A percentile compares a stretch with the other conserved stretches of the same genome.
Evolutionary conservation across 2,329 filamentous ascomycete species (phyloP).

Genomic region (Aspergillus spinulosporus): DNA sequence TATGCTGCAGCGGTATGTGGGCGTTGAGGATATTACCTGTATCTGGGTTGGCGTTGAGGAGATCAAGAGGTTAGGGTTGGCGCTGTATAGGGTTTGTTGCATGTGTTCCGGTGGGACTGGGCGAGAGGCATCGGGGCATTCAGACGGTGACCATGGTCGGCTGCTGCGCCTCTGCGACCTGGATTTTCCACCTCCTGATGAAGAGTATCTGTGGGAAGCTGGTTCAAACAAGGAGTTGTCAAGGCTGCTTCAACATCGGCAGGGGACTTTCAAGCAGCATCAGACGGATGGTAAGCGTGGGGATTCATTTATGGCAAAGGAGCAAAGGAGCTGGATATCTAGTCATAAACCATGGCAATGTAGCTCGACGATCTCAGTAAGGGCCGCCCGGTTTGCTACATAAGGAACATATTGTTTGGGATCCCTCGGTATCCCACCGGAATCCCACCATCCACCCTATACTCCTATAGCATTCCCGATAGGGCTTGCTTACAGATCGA

Average conservation of each 20-base stretch:
- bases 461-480: too few species aligned
- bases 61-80: conserved; percentile 26
- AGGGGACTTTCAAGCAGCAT: neutral
- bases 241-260: neutral
- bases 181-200: conserved; percentile 21
- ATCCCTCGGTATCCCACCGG: conserved; percentile 7
- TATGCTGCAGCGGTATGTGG: conserved; percentile 22
- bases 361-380: neutral
- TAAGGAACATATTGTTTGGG: neutral
- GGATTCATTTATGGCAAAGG: neutral
- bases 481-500: too few species aligned
- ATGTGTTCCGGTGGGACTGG: neutral
- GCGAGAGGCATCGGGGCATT: neutral
- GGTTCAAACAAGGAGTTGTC: conserved; percentile 13
- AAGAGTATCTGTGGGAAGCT: conserved; percentile 14
- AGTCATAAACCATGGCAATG: too few species aligned
- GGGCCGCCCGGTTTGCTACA: neutral
- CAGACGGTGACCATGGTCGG: neutral
- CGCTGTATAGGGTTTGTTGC: conserved; percentile 25
- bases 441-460: neutral
- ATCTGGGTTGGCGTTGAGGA: conserved; percentile 29
- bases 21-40: conserved; percentile 20
- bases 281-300: neutral
- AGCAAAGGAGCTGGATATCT: conserved; percentile 5
- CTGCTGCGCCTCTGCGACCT: conserved; percentile 21